Base-by-base conservation (phyloP, 1,284 basidiomycete species). In the Coniferiporia sulphurascens region DNA sequence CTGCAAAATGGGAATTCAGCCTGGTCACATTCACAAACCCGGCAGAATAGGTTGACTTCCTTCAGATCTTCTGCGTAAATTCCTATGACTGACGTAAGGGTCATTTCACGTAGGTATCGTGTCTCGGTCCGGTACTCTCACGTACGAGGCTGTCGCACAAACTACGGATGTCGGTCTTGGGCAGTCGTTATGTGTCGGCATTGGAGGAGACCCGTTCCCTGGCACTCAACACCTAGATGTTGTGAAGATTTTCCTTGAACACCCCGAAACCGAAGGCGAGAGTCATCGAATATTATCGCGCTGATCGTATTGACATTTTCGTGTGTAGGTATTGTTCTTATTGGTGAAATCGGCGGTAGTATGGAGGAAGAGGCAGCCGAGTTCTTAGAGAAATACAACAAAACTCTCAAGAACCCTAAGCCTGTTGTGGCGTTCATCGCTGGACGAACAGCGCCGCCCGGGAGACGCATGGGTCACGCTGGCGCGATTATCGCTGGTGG, bases 351-450 rank as follows among this genome's bases (percentile, higher is more conserved):
- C 69, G 97, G 97, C 68, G 97, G 97, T 32, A 89, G 91, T 17
- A 99, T 98, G 95, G 97, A 99, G 77, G 97, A 99, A 74, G 96
- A 99, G 67, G 97, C 97, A 15, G 97, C 97, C 3, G 97, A 95
- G 69, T 97, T 95, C 76, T 80, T 99, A 59, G 89, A 91, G 72
- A 81, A 85, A 74, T 89, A 93, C 81, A 99, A 99, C 84, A 91
- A 93, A 76, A 93, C 90, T 48, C 83, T 91, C 48, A 76, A 78
- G 63, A 82, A 89, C 68, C 93, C 93, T 64, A 99, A 99, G 76
- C 97, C 97, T 57, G 94, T 99, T 48, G 94, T 99, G 60, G 92
- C 91, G 56, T 99, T 99, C 76, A 98, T 99, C 70, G 97, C 97
- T 62, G 97, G 95, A 61, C 88, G 90, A 58, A 99, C 97, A 56